phyloP scores from a whole-genome alignment of 2,329 filamentous ascomycete species.

The Aureobasidium sp. region DNA sequence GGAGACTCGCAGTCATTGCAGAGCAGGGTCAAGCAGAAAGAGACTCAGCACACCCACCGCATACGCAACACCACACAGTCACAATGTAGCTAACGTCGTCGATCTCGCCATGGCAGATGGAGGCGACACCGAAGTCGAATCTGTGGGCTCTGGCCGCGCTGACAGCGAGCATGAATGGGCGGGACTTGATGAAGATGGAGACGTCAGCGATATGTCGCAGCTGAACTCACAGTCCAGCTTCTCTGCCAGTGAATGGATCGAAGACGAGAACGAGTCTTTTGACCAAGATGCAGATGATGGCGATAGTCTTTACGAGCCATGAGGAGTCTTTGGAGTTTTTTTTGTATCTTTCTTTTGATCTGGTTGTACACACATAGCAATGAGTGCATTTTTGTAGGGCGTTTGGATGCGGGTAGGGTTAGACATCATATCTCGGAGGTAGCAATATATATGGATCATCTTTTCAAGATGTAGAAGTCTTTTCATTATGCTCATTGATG shows the following conservation, averaged over 20 bases:
- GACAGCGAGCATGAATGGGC: constrained; percentile 8
- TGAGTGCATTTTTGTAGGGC: not conserved
- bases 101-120: constrained; percentile 26
- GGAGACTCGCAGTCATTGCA: constrained; percentile 5
- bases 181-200: constrained; percentile 1
- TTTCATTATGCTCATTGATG: not conserved
- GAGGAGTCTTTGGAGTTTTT: not conserved
- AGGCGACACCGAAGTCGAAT: constrained; percentile 26
- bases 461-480: not conserved
- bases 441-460: not conserved
- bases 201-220: not conserved
- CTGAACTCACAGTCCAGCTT: not conserved
- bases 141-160: constrained; percentile 12
- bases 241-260: constrained; percentile 1
- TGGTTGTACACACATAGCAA: not conserved
- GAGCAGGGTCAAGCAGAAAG: constrained; percentile 24
- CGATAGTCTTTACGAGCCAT: constrained; percentile 6
- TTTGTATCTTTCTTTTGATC: not conserved
- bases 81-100: constrained; percentile 25
- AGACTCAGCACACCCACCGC: constrained; percentile 49
- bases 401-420: not conserved
- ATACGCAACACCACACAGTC: constrained; percentile 68
- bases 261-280: not conserved
- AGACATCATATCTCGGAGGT: not conserved
- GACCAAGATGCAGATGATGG: not conserved